Evolutionary conservation across 2,329 filamentous ascomycete species (phyloP).

Genomic region (Tetracladium maxilliforme): DNA sequence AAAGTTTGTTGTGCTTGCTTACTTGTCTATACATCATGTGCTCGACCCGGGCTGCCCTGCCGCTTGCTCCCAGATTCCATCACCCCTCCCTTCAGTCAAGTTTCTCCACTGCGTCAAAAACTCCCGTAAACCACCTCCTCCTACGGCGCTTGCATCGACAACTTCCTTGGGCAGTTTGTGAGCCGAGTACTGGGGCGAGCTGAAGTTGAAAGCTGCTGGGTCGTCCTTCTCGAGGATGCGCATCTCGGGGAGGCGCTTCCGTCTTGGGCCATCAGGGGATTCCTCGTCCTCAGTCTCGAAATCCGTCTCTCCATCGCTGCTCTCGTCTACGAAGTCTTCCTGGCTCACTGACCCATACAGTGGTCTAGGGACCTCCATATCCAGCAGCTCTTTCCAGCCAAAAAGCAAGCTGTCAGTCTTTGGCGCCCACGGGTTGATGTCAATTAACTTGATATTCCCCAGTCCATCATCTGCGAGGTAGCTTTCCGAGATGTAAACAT

Average conservation of each 20-base stretch:
- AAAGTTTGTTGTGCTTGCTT: too few relatives aligned
- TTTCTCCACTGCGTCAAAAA: slow-evolving; percentile 66
- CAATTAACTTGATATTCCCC: slow-evolving; percentile 78
- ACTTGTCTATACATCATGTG: too few relatives aligned
- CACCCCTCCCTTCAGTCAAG: slow-evolving; percentile 25
- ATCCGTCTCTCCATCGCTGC: slow-evolving; percentile 17
- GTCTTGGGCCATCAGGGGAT: slow-evolving; percentile 38
- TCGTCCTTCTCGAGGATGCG: slow-evolving; percentile 73
- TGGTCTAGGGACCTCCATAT: slow-evolving; percentile 46
- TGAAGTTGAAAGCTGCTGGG: slow-evolving; percentile 77
- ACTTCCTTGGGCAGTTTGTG: slow-evolving; percentile 93
- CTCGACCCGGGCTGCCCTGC: too few relatives aligned
- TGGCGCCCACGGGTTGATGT: slow-evolving; percentile 89
- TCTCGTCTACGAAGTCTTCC: neutral
- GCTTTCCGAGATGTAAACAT: slow-evolving; percentile 75
- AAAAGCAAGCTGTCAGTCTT: slow-evolving; percentile 83
- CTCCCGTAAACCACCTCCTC: slow-evolving; percentile 66
- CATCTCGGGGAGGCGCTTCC: too few relatives aligned
- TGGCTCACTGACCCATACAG: slow-evolving; percentile 15
- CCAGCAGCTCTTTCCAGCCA: slow-evolving; percentile 76
- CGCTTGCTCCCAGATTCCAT: too few relatives aligned
- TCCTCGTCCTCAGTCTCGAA: slow-evolving; percentile 34
- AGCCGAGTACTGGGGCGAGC: slow-evolving; percentile 76
- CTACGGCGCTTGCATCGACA: slow-evolving; percentile 53
- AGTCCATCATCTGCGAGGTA: slow-evolving; percentile 28